These are phyloP conservation scores for Pseudogymnoascus sp. DNA, from an alignment of 2,329 filamentous ascomycete genomes.

Conservation along the genomic window DNA sequence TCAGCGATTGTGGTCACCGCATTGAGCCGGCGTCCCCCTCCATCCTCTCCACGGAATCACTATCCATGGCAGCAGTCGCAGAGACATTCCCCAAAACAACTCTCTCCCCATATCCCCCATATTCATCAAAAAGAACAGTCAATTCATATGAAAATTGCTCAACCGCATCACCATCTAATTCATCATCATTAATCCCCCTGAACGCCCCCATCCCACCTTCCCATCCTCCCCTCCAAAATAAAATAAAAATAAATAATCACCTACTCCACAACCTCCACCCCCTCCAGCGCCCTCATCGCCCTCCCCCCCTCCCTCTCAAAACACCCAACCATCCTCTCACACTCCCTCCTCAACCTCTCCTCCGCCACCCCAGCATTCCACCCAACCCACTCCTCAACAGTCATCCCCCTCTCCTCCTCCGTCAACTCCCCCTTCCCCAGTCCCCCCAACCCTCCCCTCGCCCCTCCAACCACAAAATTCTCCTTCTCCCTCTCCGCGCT, in stretches of 20 bases:
- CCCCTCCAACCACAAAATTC: conserved; percentile 37
- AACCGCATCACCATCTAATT: neutral
- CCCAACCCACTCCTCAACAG: conserved; percentile 85
- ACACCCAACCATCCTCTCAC: conserved; percentile 69
- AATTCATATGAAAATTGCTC: neutral
- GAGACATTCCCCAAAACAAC: no score
- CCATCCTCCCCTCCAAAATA: neutral
- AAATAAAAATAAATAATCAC: neutral
- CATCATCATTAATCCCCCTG: neutral
- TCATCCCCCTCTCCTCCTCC: conserved; percentile 78
- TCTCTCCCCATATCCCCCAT: no score
- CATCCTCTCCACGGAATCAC: no score
- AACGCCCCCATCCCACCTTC: neutral
- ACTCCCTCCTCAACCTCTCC: conserved; percentile 67
- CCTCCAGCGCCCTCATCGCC: conserved; percentile 71
- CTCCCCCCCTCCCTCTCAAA: conserved; percentile 78
- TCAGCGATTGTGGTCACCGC: no score
- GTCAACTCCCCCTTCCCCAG: conserved; percentile 52
- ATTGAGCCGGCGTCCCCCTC: no score
- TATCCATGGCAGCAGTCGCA: no score
- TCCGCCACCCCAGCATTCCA: conserved; percentile 75
- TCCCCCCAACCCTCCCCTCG: conserved; percentile 29
- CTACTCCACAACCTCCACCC: conserved; percentile 38
- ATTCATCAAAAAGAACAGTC: neutral
- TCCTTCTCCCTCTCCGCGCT: conserved; percentile 37